Base-by-base conservation (phyloP, 441 rosid genomes). In the Macaranga tanarius region DNA sequence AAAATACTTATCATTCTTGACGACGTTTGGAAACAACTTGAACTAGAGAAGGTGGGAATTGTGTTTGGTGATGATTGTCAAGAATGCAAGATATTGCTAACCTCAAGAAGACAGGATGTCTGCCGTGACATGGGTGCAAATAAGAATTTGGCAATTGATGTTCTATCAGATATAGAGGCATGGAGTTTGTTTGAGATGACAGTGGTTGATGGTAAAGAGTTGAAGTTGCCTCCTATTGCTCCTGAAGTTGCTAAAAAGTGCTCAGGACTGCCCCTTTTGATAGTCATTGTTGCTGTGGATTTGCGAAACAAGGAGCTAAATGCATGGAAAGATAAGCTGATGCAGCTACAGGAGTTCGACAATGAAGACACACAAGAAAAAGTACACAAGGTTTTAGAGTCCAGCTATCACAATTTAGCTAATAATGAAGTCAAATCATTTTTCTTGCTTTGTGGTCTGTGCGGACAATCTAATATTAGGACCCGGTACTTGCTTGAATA, bases 391-490 rank as follows among this genome's bases (percentile, higher is more conserved):
- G n/a, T n/a, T n/a, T n/a, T n/a, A n/a, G n/a, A n/a, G n/a, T n/a
- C n/a, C n/a, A n/a, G n/a, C n/a, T n/a, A n/a, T n/a, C n/a, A n/a
- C 1, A 0, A 28, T 48, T 28, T 81, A 20, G 7, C 1, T 8
- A 4, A 13, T 22, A 63, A 52, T 25, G 55, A 78, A 19, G 22
- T 57, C 38, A 57, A 56, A 57, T 44, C 2, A n/a, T 16, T 59
- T 20, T 69, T 76, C 61, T 62, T 78, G 54, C 74, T 81, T 0
- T 78, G 62, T 57, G 47, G 74, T n/a, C 34, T 71, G 28, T 4
- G 50, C 45, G 59, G 63, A 22, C 13, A 34, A 23, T 48, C 70
- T 26, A 11, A 65, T 72, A 61, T 55, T n/a, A 0, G 4, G 20
- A 62, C 38, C 7, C 28, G 19, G 12, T 1, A 62, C 47, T 38